Evolutionary conservation across 2,329 filamentous ascomycete genomes (phyloP).

Genomic region (Pseudocercospora cruenta): DNA sequence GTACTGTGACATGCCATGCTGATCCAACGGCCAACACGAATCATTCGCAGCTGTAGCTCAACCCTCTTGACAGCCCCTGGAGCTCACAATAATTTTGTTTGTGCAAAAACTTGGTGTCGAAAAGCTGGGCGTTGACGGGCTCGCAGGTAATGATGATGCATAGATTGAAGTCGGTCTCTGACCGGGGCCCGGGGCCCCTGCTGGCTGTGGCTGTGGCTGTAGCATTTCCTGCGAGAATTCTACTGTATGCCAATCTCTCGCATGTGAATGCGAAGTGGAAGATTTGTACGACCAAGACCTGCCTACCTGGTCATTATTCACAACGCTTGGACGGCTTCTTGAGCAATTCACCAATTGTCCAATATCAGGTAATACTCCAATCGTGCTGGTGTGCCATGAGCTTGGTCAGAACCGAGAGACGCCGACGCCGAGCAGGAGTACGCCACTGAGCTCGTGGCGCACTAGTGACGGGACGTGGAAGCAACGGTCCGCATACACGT

Average conservation of each 20-base stretch:
- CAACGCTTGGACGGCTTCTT: no score
- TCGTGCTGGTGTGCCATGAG: no score
- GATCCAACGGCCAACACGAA: background rate
- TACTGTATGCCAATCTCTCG: no score
- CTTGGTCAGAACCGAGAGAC: background rate
- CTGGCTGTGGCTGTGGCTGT: no score
- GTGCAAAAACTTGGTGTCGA: background rate
- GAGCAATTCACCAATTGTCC: no score
- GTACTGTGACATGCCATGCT: background rate
- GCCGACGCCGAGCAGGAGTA: background rate
- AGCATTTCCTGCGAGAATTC: no score
- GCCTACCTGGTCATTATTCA: no score
- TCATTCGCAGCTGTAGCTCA: background rate
- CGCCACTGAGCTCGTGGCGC: background rate
- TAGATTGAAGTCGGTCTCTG: background rate
- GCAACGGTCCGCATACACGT: background rate
- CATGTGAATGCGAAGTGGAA: no score
- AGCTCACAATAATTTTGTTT: background rate
- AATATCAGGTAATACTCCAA: no score
- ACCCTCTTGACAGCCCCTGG: background rate
- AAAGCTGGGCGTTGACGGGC: background rate
- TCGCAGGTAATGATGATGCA: slow-evolving; percentile 2
- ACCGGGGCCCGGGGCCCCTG: background rate
- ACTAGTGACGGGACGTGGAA: background rate
- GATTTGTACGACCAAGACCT: no score